phyloP scores from a whole-genome alignment of 495 filamentous ascomycete genomes.

The Bryoglossum gracile region DNA sequence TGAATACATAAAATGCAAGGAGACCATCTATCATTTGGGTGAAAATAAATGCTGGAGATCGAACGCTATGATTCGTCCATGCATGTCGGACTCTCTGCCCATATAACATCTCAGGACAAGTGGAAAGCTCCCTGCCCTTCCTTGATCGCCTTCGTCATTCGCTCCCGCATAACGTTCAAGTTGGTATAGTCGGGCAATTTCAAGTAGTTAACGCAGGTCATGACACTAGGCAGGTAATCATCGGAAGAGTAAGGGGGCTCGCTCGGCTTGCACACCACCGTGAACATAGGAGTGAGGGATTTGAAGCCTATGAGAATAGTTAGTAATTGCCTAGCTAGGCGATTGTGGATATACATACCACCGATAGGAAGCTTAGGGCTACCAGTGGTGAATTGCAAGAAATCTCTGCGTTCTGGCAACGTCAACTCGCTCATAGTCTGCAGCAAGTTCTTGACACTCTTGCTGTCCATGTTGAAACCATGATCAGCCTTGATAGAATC shows the following conservation, averaged over 20 bases:
- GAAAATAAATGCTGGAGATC: constrained; percentile 13
- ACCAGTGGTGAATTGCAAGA: constrained; percentile 96
- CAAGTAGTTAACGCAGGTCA: constrained; percentile 99
- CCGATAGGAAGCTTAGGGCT: constrained; percentile 98
- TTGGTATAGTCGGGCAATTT: constrained; percentile 94
- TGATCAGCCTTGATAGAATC: constrained; percentile 99
- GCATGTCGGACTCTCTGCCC: constrained; percentile 1
- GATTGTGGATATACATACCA: constrained; percentile 49
- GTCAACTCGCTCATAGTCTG: constrained; percentile 91
- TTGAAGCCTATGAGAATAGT: constrained; percentile 69
- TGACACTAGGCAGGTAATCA: constrained; percentile 95
- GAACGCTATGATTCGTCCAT: constrained; percentile 3
- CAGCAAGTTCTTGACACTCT: constrained; percentile 87
- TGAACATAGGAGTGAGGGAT: constrained; percentile 93
- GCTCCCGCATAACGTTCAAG: constrained; percentile 65
- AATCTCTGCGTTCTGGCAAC: constrained; percentile 73
- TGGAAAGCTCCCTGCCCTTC: constrained; percentile 99
- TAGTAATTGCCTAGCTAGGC: constrained; percentile 1
- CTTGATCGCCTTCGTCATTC: constrained; percentile 76
- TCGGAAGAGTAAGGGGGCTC: constrained; percentile 92
- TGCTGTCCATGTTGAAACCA: constrained; percentile 98
- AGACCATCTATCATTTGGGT: constrained; percentile 14
- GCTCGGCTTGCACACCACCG: constrained; percentile 96
- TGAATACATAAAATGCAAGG: constrained; percentile 22
- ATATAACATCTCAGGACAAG: constrained; percentile 54